Evolutionary conservation across 345 rosid genomes (phyloP).

Genomic region (Salix exigua): DNA sequence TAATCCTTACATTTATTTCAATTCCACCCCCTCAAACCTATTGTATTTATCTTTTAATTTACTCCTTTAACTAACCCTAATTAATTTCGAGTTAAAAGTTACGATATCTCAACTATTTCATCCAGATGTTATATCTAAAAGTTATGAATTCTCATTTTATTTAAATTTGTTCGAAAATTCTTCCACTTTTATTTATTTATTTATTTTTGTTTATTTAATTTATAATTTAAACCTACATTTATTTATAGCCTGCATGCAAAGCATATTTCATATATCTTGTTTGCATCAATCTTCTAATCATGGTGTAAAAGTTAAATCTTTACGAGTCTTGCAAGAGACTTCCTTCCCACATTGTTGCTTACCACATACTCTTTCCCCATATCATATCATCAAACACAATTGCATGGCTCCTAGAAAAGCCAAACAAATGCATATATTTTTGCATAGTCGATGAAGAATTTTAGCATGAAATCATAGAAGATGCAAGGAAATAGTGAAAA

Average conservation of each 20-base stretch:
- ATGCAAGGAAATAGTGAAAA: not conserved
- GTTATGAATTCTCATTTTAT: no score
- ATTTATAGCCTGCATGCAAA: not conserved
- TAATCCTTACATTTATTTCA: no score
- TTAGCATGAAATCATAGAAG: not conserved
- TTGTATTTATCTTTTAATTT: no score
- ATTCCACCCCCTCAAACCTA: no score
- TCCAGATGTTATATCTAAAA: no score
- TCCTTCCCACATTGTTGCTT: slow-evolving; percentile 2
- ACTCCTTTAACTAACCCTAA: no score
- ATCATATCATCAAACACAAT: not conserved
- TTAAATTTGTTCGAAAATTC: no score
- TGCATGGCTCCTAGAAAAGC: not conserved
- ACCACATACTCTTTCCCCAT: not conserved
- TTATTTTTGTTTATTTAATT: no score
- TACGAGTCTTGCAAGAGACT: not conserved
- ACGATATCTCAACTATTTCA: no score
- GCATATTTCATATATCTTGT: slow-evolving; percentile 6
- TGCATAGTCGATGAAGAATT: slow-evolving; percentile 19
- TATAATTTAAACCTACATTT: no score
- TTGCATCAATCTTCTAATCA: slow-evolving; percentile 14
- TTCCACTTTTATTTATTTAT: no score
- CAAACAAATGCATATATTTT: slow-evolving; percentile 1
- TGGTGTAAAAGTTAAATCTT: not conserved
- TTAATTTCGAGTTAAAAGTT: no score